Conservation (phyloP, 176 grass and related monocot genomes). For the Musa itinerans region DNA sequence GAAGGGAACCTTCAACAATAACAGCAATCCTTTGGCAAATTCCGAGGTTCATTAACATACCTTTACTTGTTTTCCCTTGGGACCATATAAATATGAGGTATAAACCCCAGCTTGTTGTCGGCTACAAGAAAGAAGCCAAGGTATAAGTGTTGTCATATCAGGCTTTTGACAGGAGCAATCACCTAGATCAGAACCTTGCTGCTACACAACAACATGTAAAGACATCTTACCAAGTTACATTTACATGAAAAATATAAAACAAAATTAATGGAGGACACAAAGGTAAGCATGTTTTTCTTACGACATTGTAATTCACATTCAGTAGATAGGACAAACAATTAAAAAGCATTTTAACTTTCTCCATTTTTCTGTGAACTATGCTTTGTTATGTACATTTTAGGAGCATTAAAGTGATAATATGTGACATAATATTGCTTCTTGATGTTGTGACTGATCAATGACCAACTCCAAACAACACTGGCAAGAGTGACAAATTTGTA, state of each 20-base stretch:
- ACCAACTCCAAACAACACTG: not conserved
- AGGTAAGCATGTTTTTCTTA: not conserved
- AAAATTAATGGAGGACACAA: not conserved
- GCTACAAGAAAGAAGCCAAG: slow-evolving; percentile 25
- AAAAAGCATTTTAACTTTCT: not conserved
- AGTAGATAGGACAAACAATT: not conserved
- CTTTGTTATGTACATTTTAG: not conserved
- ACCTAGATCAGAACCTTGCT: not conserved
- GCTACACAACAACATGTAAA: not conserved
- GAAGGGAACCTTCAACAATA: not conserved
- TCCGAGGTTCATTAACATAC: slow-evolving; percentile 22
- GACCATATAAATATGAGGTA: slow-evolving; percentile 76
- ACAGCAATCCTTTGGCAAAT: slow-evolving; percentile 11
- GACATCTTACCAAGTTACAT: too few species aligned
- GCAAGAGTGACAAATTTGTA: not conserved
- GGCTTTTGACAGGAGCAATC: not conserved
- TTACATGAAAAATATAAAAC: not conserved
- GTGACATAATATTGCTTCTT: not conserved
- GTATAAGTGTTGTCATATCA: not conserved
- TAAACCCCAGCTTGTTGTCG: slow-evolving; percentile 87
- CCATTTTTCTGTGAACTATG: not conserved
- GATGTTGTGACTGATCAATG: not conserved
- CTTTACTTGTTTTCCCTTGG: slow-evolving; percentile 82
- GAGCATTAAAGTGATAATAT: not conserved
- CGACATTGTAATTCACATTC: not conserved